These are phyloP conservation scores for Striga hermonthica DNA, from an alignment of 305 asterid genomes.

Conservation along the genomic window DNA sequence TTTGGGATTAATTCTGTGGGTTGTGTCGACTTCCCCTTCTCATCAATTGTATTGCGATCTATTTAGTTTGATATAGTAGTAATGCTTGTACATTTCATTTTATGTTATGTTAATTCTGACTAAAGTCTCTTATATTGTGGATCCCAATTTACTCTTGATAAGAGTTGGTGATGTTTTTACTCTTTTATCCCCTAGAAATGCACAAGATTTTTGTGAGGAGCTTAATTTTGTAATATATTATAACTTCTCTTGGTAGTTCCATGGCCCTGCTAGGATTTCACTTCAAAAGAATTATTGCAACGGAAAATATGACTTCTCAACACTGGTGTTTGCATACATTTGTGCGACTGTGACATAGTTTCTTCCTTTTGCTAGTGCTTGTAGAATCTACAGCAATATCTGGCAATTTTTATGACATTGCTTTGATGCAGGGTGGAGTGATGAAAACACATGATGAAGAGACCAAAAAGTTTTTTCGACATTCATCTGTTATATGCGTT, in stretches of 20 bases:
- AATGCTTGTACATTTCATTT: not conserved
- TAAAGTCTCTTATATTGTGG: constrained; percentile 1
- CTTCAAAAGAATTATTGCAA: constrained; percentile 5
- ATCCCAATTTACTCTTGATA: not conserved
- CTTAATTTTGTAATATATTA: not conserved
- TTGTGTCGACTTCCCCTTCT: not conserved
- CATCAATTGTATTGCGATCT: not conserved
- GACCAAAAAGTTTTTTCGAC: constrained; percentile 76
- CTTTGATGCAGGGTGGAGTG: constrained; percentile 69
- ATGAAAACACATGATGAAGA: constrained; percentile 92
- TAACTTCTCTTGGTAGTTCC: constrained; percentile 15
- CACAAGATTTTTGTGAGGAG: not conserved
- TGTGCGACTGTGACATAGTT: constrained; percentile 6
- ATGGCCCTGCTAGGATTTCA: constrained; percentile 3
- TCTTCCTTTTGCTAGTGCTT: constrained; percentile 17
- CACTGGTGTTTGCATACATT: not conserved
- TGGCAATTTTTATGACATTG: constrained; percentile 30
- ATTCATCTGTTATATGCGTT: constrained; percentile 82
- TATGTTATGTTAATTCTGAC: not conserved
- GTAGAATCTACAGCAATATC: constrained; percentile 4
- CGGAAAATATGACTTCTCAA: not conserved
- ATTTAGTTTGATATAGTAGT: not conserved
- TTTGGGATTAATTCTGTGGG: not conserved
- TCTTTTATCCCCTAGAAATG: not conserved
- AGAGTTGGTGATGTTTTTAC: not conserved